These are phyloP conservation scores for Pleurotus salmoneostramineus DNA, from an alignment of 768 basidiomycete genomes.

Conservation along the genomic window DNA sequence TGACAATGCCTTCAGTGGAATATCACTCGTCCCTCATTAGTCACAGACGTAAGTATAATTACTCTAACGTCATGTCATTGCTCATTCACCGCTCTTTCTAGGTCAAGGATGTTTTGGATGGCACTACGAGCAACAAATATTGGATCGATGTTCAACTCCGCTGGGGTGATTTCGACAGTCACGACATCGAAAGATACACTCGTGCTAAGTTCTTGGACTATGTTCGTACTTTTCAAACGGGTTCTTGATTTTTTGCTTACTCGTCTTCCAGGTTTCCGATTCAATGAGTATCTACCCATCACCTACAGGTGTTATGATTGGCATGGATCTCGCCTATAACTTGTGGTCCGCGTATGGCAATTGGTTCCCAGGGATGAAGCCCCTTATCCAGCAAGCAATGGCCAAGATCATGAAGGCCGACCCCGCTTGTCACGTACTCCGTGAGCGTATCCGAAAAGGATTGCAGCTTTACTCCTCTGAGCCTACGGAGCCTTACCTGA, in stretches of 20 bases:
- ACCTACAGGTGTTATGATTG: slow-evolving; percentile 97
- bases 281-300: slow-evolving; percentile 99
- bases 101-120: slow-evolving; percentile 94
- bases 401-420: slow-evolving; percentile 99
- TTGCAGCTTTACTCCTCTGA: slow-evolving; percentile 98
- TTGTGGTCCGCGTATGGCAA: slow-evolving; percentile 98
- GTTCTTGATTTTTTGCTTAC: slow-evolving; percentile 1
- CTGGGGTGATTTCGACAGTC: slow-evolving; percentile 99
- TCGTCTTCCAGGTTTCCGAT: slow-evolving; percentile 66
- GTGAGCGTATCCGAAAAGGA: slow-evolving; percentile 98
- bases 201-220: slow-evolving; percentile 99
- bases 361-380: slow-evolving; percentile 99
- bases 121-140: slow-evolving; percentile 98
- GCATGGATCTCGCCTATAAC: slow-evolving; percentile 98
- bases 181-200: slow-evolving; percentile 98
- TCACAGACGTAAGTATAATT: slow-evolving; percentile 71
- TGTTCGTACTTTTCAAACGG: slow-evolving; percentile 34
- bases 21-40: slow-evolving; percentile 91
- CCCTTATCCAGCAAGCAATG: slow-evolving; percentile 97
- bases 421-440: slow-evolving; percentile 93
- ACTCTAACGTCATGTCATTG: background rate
- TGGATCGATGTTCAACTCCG: slow-evolving; percentile 96
- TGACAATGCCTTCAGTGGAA: slow-evolving; percentile 66
- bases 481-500: slow-evolving; percentile 97
- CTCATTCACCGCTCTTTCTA: slow-evolving; percentile 20